Evolutionary conservation across 345 rosid species (phyloP).

Genomic region (Pistacia vera): DNA sequence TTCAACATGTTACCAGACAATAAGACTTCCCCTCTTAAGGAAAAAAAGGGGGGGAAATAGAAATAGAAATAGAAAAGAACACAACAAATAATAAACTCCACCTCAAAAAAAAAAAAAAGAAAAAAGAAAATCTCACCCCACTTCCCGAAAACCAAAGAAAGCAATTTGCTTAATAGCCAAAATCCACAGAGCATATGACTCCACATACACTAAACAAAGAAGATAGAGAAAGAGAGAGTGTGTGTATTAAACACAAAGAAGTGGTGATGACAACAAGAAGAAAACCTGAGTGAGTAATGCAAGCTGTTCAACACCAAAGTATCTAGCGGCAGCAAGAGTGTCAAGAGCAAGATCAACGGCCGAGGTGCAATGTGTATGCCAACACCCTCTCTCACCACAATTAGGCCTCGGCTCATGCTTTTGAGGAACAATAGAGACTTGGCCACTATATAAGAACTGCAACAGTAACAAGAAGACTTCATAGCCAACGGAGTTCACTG

Average conservation of each 20-base stretch:
- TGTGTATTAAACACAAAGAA: neutral
- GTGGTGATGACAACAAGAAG: neutral
- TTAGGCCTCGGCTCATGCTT: constrained; percentile 96
- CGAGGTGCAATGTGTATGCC: constrained; percentile 99
- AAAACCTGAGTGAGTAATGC: constrained; percentile 95
- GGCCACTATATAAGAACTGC: constrained; percentile 97
- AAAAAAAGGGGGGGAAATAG: constrained; percentile 7
- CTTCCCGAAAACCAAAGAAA: constrained; percentile 26
- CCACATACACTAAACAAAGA: constrained; percentile 29
- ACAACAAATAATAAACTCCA: neutral
- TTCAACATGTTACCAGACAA: constrained; percentile 9
- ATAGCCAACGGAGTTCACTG: constrained; percentile 95
- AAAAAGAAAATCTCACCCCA: constrained; percentile 18
- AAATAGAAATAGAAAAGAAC: neutral
- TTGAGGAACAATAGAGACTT: constrained; percentile 92
- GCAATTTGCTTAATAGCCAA: constrained; percentile 13
- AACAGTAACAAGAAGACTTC: constrained; percentile 90
- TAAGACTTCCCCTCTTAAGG: neutral
- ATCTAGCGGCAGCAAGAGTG: constrained; percentile 96
- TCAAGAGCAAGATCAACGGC: constrained; percentile 99
- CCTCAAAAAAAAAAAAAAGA: constrained; percentile 11
- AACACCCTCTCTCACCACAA: constrained; percentile 96
- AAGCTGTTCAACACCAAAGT: constrained; percentile 97
- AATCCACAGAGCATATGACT: constrained; percentile 30
- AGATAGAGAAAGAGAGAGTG: constrained; percentile 17